These are phyloP conservation scores for Pyrenophora seminiperda DNA, from an alignment of 2,329 filamentous ascomycete genomes.

Conservation along the genomic window DNA sequence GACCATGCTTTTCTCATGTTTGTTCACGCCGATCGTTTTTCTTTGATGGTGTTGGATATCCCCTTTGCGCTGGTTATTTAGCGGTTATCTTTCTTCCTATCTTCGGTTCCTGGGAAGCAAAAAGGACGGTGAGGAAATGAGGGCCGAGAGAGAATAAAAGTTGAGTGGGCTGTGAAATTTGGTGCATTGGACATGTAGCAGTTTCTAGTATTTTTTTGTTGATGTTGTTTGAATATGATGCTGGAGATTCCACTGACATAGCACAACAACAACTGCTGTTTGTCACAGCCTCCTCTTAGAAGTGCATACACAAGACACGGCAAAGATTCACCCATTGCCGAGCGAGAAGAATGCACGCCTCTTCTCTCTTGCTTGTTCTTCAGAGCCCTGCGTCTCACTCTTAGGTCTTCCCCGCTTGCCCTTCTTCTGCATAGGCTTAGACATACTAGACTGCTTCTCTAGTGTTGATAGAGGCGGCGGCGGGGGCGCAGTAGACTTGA, in stretches of 20 bases:
- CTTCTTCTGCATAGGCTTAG: conserved; percentile 28
- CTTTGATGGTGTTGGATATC: not conserved
- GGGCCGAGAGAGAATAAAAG: too few species aligned
- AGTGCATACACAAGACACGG: too few species aligned
- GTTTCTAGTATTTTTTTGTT: too few species aligned
- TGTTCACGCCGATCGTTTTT: not conserved
- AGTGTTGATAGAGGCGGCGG: not conserved
- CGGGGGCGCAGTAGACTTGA: conserved; percentile 57
- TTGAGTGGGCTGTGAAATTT: too few species aligned
- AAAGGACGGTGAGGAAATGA: too few species aligned
- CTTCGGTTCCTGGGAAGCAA: not conserved
- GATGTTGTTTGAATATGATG: too few species aligned
- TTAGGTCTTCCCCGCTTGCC: conserved; percentile 40
- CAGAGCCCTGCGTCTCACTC: conserved; percentile 25
- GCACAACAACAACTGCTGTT: too few species aligned
- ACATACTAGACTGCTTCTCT: conserved; percentile 14
- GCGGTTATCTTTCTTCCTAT: not conserved
- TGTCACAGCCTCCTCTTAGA: too few species aligned
- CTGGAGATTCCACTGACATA: too few species aligned
- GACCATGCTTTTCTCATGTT: not conserved
- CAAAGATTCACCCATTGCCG: conserved; percentile 14
- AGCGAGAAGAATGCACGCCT: conserved; percentile 41
- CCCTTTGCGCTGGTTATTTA: not conserved
- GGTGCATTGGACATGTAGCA: too few species aligned
- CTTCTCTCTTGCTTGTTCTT: conserved; percentile 39